Evolutionary conservation across 371 early-diverging fungal genomes (phyloP).

Genomic region (Syncephalastrum monosporum): DNA sequence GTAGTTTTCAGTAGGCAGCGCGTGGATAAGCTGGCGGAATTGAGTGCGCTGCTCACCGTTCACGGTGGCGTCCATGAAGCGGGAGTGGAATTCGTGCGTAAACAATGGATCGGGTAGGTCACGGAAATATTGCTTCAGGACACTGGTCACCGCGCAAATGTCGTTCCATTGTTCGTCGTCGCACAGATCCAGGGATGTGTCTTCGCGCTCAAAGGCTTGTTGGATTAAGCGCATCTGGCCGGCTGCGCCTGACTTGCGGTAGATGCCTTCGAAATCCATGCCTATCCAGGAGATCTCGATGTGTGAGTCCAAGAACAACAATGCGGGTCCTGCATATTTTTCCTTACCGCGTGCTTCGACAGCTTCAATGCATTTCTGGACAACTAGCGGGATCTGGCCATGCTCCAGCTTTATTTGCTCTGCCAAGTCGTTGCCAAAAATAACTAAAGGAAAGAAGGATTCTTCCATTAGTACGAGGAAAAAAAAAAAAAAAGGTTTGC

Average conservation of each 20-base stretch:
- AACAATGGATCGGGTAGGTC: constrained; percentile 90
- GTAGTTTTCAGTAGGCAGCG: constrained; percentile 40
- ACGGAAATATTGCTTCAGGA: constrained; percentile 92
- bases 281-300: constrained; percentile 14
- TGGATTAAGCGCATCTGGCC: constrained; percentile 73
- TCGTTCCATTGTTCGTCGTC: constrained; percentile 56
- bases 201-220: constrained; percentile 42
- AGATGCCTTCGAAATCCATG: constrained; percentile 72
- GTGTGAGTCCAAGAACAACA: no score
- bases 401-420: constrained; percentile 38
- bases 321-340: constrained; percentile 15
- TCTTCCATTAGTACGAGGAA: not conserved
- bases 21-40: constrained; percentile 27
- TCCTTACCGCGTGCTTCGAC: constrained; percentile 58
- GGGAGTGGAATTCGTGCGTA: constrained; percentile 72
- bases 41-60: constrained; percentile 8
- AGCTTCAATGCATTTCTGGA: constrained; percentile 72
- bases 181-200: constrained; percentile 42
- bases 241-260: constrained; percentile 86
- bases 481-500: not conserved
- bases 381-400: constrained; percentile 65
- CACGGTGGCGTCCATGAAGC: constrained; percentile 69
- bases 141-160: constrained; percentile 80
- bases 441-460: constrained; percentile 22
- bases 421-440: constrained; percentile 28